phyloP scores from a whole-genome alignment of 1,284 basidiomycete species.

The Cystobasidiaceae sp. region DNA sequence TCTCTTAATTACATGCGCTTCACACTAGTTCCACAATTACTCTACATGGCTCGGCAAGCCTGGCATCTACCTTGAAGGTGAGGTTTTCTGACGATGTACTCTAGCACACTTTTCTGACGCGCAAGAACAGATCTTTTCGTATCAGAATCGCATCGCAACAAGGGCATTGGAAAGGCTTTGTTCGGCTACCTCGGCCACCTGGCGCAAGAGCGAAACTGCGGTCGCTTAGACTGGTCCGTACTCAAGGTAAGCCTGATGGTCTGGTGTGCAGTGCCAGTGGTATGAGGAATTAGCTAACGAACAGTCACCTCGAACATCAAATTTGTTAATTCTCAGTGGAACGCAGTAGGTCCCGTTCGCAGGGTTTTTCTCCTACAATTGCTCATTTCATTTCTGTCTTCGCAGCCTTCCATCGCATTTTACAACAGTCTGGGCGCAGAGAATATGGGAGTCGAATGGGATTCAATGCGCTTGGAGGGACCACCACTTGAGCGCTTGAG shows the following conservation, averaged over 20 bases:
- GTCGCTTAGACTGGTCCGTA: conserved; percentile 83
- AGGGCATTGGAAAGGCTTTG: conserved; percentile 76
- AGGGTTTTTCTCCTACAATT: too few relatives aligned
- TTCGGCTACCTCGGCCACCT: conserved; percentile 77
- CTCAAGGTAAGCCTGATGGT: conserved; percentile 60
- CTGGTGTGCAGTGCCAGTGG: background rate
- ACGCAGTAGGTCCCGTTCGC: conserved; percentile 55
- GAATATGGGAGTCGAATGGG: conserved; percentile 67
- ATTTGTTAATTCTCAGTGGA: conserved; percentile 63
- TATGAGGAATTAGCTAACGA: background rate
- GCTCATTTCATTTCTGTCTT: conserved; percentile 33
- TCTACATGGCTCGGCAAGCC: conserved; percentile 92
- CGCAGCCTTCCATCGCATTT: conserved; percentile 54
- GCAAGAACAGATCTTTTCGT: conserved; percentile 68
- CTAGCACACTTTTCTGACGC: background rate
- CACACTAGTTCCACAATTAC: conserved; percentile 54
- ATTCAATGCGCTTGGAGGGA: conserved; percentile 79
- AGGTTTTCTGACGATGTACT: background rate
- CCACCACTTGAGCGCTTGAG: conserved; percentile 37
- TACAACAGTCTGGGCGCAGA: conserved; percentile 68
- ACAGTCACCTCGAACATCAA: conserved; percentile 1
- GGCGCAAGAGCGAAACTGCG: conserved; percentile 75
- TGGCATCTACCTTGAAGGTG: conserved; percentile 70
- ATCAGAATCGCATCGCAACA: conserved; percentile 61
- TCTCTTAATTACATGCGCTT: background rate